phyloP scores from a whole-genome alignment of 1,284 basidiomycete species.

The Anthracocystis setariae region DNA sequence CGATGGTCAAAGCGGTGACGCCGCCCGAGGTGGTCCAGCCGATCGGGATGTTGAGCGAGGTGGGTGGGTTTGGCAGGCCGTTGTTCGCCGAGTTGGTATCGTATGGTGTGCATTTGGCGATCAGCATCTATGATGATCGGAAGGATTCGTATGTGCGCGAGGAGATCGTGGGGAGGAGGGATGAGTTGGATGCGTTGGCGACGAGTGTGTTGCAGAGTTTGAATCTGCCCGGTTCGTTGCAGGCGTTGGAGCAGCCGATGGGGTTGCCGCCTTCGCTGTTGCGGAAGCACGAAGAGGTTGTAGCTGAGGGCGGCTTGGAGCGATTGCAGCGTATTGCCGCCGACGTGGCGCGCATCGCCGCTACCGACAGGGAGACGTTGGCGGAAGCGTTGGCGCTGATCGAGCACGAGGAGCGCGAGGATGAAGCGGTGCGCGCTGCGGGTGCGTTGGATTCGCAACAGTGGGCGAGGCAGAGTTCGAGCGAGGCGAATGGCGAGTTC shows the following conservation, averaged over 20 bases:
- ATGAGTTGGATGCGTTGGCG: constrained; percentile 75
- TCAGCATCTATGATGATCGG: constrained; percentile 88
- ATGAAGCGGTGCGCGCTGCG: constrained; percentile 73
- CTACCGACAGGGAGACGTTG: constrained; percentile 75
- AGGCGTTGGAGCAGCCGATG: constrained; percentile 85
- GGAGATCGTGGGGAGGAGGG: constrained; percentile 75
- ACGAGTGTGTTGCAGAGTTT: constrained; percentile 77
- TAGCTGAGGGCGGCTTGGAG: constrained; percentile 78
- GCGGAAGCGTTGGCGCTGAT: constrained; percentile 86
- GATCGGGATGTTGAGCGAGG: constrained; percentile 53
- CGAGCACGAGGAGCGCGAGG: constrained; percentile 87
- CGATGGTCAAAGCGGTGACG: constrained; percentile 77
- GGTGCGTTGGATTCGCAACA: constrained; percentile 72
- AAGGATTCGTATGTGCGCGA: constrained; percentile 80
- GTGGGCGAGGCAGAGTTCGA: constrained; percentile 71
- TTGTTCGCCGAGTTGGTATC: constrained; percentile 83
- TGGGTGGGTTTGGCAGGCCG: constrained; percentile 68
- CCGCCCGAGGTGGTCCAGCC: constrained; percentile 73
- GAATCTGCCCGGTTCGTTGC: constrained; percentile 84
- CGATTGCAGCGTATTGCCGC: constrained; percentile 79
- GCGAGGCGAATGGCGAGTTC: constrained; percentile 69
- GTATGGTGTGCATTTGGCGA: constrained; percentile 88
- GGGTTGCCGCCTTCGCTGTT: constrained; percentile 88
- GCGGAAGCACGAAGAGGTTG: constrained; percentile 85
- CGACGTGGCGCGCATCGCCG: constrained; percentile 77